Evolutionary conservation across 208 protist species (phyloP), one percentile per base, ranked within the genome.

Genomic region (Crithidia fasciculata): DNA sequence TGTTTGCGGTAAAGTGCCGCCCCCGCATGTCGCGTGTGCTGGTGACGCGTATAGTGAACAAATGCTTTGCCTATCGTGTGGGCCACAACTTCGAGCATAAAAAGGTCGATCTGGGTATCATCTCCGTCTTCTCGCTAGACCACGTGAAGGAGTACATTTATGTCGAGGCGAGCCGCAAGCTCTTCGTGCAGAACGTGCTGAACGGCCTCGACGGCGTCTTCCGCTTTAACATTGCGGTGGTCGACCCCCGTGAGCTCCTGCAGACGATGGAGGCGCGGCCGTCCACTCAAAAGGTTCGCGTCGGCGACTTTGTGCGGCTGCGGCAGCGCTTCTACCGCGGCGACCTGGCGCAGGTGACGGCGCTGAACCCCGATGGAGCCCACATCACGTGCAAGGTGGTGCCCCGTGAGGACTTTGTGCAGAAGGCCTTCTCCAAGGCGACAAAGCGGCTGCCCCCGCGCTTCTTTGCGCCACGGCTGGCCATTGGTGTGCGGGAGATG

Each of bases 81-180:
- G 90, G 92, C 16, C 63, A 80, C 49, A 96, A 96, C 76, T 91
- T 88, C 62, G 86, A 94, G 71, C 54, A 75, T 9, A 84, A 88
- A 19, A 93, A 91, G 58, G 83, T 91, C 2, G 94, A 97, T 63
- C 81, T 97, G 39, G 92, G 92, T 64, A 94, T 97, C 67, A 95
- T 96, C 58, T 97, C 94, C n/a, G 92, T 93, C 39, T 97, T 97
- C 71, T 83, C 83, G 55, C 79, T 96, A 4, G 94, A 97, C 78
- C 94, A 96, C 72, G 86, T 96, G 58, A 92, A 92, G 58, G 92
- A 97, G 82, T 97, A 96, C 81, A 95, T 97, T 40, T 97, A 97
- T 70, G 81, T 97, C 10, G 92, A 97, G 82, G 88, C 94, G 12
- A 88, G 95, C 67, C 89, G 94, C 5, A 92, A 96, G 77, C 70